Evolutionary conservation across 2,329 filamentous ascomycete genomes (phyloP), one percentile per base, ranked within the genome.

Genomic region (Colletotrichum sp.): DNA sequence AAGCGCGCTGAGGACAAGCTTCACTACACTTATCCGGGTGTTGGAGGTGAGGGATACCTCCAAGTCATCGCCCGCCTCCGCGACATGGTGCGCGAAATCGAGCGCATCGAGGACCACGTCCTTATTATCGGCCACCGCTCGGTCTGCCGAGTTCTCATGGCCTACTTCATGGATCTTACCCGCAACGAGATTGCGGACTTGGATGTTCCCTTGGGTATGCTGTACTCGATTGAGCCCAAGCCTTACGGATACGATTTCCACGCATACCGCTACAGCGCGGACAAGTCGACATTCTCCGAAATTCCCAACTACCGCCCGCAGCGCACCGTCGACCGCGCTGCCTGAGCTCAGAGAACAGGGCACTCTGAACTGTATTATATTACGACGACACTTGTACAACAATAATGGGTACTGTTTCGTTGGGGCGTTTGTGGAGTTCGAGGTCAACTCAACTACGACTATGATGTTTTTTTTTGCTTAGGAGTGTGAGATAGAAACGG

Each of bases 201-300:
- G 77, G 96, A 98, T 82, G 95, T 98, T 61, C 97, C 97, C 1
- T 88, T 99, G 65, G 97, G 97, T 22, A 96, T 98, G 89, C 89
- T 98, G 9, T 99, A 98, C 84, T 95, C 96, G 79, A 94, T 99
- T 64, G 96, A 99, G 85, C 97, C 97, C 39, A 98, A 98, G 89
- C 97, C 97, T 1, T 99, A 99, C 79, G 97, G 97, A 16, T 96
- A 98, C 74, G 96, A 98, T 77, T 98, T 98, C 87, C 96, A 98
- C 83, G 96, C 96, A 1, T 99, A 98, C 88, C 92, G 93, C 77
- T 99, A 98, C 87, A 95, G 98, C 82, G 91, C 95, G 77, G 88
- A 90, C 5, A 91, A 87, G 25, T 92, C 94, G 77, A 95, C 93
- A 90, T 99, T 99, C 80, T 93, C 97, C 75, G 93, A 97, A 82